Base-by-base conservation (phyloP, 768 basidiomycete species). In the Sarcodon aspratus region DNA sequence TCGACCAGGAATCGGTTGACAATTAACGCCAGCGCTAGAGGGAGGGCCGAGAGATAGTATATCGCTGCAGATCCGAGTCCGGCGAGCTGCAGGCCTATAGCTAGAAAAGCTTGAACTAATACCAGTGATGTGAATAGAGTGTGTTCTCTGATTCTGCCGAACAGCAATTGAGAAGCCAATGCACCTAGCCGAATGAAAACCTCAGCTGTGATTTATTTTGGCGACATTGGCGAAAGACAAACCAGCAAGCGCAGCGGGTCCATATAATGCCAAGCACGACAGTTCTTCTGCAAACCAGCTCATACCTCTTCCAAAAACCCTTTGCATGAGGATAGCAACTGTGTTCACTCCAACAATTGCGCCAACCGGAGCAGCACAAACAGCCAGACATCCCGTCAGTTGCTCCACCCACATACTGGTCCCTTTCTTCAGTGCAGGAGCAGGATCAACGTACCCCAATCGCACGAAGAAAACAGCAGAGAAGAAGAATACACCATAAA, bases 251-350 rank as follows among this genome's bases (percentile, higher is more conserved):
- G 80, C 78, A 2, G 87, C 74, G 11, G 89, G 86, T 2, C 74
- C 85, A 58, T 89, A 98, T 17, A 96, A 63, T 17, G 73, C 58
- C 8, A 94, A 53, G 9, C 77, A 67, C 9, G 73, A 72, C 54
- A 80, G 73, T 52, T 88, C 87, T 37, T 71, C 75, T 12, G 75
- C 70, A 63, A 89, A 96, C 93, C 93, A 97, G 57, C 85, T 86
- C 77, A 95, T 76, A 0, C 78, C 73, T 62, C 77, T 83, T 7
- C 76, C 72, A 17, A 91, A 61, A 0, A 78, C 74, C 5, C 61
- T 59, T 27, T 65, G 62, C 80, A 95, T 84, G 10, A 88, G 50
- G 1, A 79, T 58, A 0, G 94, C 95, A 0, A 87, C 72, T 1
- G 73, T 50, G 54, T 95, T 93, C 0, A 87, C 80, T 1, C 71